Base-by-base conservation (phyloP, 2,329 filamentous ascomycete species). In the Aspergillus oerlinghausenensis region DNA sequence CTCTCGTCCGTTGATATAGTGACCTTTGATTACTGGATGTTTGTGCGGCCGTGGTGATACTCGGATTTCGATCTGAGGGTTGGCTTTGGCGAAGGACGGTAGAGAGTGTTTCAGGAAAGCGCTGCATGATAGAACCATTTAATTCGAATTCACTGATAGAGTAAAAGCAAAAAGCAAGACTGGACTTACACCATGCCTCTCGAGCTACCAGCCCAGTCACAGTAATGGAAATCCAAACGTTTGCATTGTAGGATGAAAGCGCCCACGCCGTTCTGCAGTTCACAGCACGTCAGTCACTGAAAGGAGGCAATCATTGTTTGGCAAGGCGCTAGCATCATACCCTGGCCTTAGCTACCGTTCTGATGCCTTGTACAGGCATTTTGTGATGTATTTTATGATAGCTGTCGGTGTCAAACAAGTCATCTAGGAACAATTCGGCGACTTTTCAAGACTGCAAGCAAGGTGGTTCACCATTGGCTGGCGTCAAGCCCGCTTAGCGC, bases 161-260 rank as follows among this genome's bases (percentile, higher is more conserved):
- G 8, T 43, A 9, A 1, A 11, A 11, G 8, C 21, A 9, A 2
- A 11, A 14, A 23, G 21, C 4, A 47, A 11, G 11, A 14, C 8
- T 10, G 43, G 48, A 71, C 83, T 62, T 81, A 94, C 90, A 96
- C 94, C 92, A 97, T 97, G 71, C 94, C 94, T 70, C 80, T 86
- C 40, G 93, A 97, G 75, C 90, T 96, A 61, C 92, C 94, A 56
- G 89, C 90, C 85, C 89, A 92, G 82, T 97, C 92, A 81, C 94
- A 97, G 80, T 96, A 99, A 79, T 96, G 90, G 71, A 99, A 90
- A 75, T 96, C 90, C 74, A 99, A 81, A 72, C 88, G 89, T 82
- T 91, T 96, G 86, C 94, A 99, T 80, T 96, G 93, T 57, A 97
- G 85, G 76, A 99, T 90, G 81, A 97, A 97, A 73, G 92, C 90